Base-by-base conservation (phyloP, 495 filamentous ascomycete species). In the Staphylotrichum longicolle region DNA sequence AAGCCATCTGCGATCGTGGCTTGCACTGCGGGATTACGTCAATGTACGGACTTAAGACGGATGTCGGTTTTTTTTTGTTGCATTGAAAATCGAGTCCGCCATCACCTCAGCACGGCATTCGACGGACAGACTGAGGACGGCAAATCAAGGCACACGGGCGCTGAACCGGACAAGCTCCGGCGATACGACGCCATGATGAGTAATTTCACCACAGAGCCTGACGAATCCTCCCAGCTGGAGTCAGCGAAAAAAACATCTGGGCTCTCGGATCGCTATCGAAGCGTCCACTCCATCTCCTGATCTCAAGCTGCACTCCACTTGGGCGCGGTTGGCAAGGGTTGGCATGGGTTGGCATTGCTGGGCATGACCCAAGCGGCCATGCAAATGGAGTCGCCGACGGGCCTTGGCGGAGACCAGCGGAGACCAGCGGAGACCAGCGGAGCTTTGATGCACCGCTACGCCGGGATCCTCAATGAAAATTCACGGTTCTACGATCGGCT, bases 1-100 rank as follows among this genome's bases (percentile, higher is more conserved):
- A 34, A 14, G 27, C 20, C 45, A 41, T 57, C 32, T 34, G 6
- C 47, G 12, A 58, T 39, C 8, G 47, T 33, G 20, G 47, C 46
- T 50, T 27, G 56, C 46, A n/a, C 10, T 52, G 47, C 15, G n/a
- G 39, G 20, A 54, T 61, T 52, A 61, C 59, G 59, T 61, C 50
- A 61, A 50, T 20, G 11, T 33, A 20, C n/a, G 57, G 58, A 47
- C 33, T 60, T 60, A 46, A 54, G 49, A 44, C 57, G 47, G 57
- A n/a, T 3, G 48, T 50, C 56, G 35, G 10, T 37, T 37, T 2
- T 48, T 49, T 5, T 2, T 7, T 5, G 20, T 27, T 27, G 20
- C 20, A 27, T 27, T 27, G 20, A 27, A 27, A 27, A 27, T 27
- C 20, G 20, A 27, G 20, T 27, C 20, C 20, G 20, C 20, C 20